A percentile compares a stretch with the other conserved stretches of the same genome.
Evolutionary conservation across 2,329 filamentous ascomycete genomes (phyloP).

Genomic region (Trichoderma sp.): DNA sequence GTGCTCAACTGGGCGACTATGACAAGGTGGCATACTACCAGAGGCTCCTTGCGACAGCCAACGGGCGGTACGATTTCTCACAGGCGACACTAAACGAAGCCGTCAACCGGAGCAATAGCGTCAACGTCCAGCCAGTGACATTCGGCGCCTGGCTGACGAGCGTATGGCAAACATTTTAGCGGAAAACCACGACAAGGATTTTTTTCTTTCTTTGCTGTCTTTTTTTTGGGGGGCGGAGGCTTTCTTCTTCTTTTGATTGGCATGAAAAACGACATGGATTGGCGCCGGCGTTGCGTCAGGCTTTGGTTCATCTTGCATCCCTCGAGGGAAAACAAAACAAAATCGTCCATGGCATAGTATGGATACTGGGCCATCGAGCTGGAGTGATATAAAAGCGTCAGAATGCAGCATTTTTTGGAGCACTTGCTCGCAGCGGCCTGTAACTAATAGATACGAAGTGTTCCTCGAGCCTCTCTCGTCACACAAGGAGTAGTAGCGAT

Average conservation of each 20-base stretch:
- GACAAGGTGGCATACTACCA: slow-evolving; percentile 59
- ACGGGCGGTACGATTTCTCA: slow-evolving; percentile 68
- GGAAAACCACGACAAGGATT: neutral
- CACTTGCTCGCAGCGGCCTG: slow-evolving; percentile 21
- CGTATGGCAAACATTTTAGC: slow-evolving; percentile 31
- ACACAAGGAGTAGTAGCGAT: neutral
- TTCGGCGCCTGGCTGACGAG: slow-evolving; percentile 59
- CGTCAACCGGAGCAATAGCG: slow-evolving; percentile 42
- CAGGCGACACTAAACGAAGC: slow-evolving; percentile 62
- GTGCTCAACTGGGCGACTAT: slow-evolving; percentile 53
- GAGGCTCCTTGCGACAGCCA: slow-evolving; percentile 67
- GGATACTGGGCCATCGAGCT: slow-evolving; percentile 3
- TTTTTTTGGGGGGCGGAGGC: neutral
- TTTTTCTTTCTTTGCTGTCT: neutral
- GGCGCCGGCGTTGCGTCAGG: slow-evolving; percentile 28
- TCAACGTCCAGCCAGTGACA: slow-evolving; percentile 51
- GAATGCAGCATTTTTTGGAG: slow-evolving; percentile 12
- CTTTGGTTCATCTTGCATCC: slow-evolving; percentile 18
- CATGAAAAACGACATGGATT: slow-evolving; percentile 18
- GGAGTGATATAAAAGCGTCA: slow-evolving; percentile 8
- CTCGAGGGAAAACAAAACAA: slow-evolving; percentile 10
- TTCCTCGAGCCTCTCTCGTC: neutral
- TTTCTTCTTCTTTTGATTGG: neutral
- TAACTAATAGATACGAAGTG: slow-evolving; percentile 21
- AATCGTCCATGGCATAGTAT: slow-evolving; percentile 8